Evolutionary conservation across 768 basidiomycete genomes (phyloP).

Genomic region (Xanthoconium purpureum): DNA sequence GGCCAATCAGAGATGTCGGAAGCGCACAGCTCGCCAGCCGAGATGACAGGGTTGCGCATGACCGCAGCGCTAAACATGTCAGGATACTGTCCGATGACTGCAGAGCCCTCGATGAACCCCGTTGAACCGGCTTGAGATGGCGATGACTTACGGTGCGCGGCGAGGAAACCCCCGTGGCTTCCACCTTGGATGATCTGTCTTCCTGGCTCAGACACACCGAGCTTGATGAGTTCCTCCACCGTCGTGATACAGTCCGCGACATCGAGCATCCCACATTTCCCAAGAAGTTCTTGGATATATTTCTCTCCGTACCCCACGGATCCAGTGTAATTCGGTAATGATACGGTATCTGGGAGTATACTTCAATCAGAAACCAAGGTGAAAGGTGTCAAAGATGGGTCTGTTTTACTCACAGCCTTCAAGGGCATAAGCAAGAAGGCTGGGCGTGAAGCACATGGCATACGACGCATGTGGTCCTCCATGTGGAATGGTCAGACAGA

Average conservation of each 20-base stretch:
- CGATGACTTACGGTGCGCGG: conserved; percentile 49
- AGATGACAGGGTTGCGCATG: conserved; percentile 69
- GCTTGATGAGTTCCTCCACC: conserved; percentile 45
- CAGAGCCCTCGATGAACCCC: background rate
- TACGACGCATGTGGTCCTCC: conserved; percentile 59
- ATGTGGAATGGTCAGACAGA: conserved; percentile 54
- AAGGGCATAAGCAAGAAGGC: conserved; percentile 44
- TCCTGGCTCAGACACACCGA: conserved; percentile 49
- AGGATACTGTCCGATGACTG: conserved; percentile 65
- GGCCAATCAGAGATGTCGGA: conserved; percentile 73
- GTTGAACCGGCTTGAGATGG: too few species aligned
- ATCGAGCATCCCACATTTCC: conserved; percentile 61
- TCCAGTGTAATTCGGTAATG: conserved; percentile 65
- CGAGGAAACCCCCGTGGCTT: conserved; percentile 68
- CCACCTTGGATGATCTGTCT: conserved; percentile 61
- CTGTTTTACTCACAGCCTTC: conserved; percentile 55
- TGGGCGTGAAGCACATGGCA: conserved; percentile 47
- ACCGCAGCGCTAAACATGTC: conserved; percentile 59
- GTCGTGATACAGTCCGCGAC: conserved; percentile 62
- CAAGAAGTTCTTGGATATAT: conserved; percentile 52
- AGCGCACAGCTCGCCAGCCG: conserved; percentile 49
- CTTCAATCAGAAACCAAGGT: background rate
- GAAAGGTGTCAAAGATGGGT: background rate
- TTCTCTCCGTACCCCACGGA: conserved; percentile 63
- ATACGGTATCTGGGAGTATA: conserved; percentile 47